Percentiles rank a stretch among this genome's conserved stretches.
phyloP scores from a whole-genome alignment of 2,329 filamentous ascomycete species.

The Fusarium ambrosium region DNA sequence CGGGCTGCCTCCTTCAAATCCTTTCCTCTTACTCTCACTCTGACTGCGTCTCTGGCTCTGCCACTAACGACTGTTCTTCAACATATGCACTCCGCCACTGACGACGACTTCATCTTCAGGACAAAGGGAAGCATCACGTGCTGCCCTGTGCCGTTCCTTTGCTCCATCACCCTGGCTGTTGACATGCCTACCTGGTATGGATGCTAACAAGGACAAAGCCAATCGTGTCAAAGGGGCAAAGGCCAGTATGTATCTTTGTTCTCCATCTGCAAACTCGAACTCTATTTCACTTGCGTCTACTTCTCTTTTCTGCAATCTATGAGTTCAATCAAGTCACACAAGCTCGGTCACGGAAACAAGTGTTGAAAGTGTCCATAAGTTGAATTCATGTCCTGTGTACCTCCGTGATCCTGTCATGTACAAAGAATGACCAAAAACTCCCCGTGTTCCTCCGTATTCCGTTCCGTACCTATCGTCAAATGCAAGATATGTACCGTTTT shows the following conservation, averaged over 20 bases:
- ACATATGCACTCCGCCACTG: background rate
- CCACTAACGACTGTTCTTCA: background rate
- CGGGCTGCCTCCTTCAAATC: constrained; percentile 30
- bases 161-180: background rate
- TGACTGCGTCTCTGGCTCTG: background rate
- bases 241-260: background rate
- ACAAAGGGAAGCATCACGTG: constrained; percentile 1
- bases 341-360: constrained; percentile 17
- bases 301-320: background rate
- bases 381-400: constrained; percentile 27
- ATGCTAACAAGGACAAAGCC: background rate
- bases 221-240: background rate
- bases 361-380: constrained; percentile 31
- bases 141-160: background rate
- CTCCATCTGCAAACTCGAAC: background rate
- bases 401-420: constrained; percentile 18
- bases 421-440: constrained; percentile 37
- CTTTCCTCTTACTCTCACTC: background rate
- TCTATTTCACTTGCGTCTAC: background rate
- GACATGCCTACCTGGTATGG: background rate
- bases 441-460: constrained; percentile 13
- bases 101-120: background rate
- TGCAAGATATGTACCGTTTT: constrained; percentile 16
- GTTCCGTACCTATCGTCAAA: constrained; percentile 17
- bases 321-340: background rate